Conservation (phyloP, 768 basidiomycete species). For the Jaapia argillacea region DNA sequence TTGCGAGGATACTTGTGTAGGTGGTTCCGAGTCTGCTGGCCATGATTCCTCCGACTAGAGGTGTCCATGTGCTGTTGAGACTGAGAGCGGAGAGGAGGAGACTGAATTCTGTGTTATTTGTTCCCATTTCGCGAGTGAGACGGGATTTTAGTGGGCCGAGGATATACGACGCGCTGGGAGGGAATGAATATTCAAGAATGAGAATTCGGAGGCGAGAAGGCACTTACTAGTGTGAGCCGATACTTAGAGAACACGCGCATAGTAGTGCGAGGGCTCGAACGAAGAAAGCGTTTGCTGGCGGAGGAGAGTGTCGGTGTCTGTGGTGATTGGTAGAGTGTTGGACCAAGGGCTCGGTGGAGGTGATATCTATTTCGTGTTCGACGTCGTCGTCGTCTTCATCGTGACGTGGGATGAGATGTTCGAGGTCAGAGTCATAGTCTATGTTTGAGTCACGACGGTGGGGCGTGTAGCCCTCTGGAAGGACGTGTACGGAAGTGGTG, state of each 20-base stretch:
- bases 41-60: slow-evolving; percentile 65
- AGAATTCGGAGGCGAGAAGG: not conserved
- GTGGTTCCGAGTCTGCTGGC: slow-evolving; percentile 67
- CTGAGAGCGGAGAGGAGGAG: slow-evolving; percentile 70
- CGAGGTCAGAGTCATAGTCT: not conserved
- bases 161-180: slow-evolving; percentile 53
- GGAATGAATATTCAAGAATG: not conserved
- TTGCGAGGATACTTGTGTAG: slow-evolving; percentile 61
- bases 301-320: slow-evolving; percentile 5
- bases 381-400: not conserved
- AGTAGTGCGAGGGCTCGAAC: slow-evolving; percentile 52
- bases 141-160: slow-evolving; percentile 73
- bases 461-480: not conserved
- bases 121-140: slow-evolving; percentile 57
- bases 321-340: not conserved
- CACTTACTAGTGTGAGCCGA: slow-evolving; percentile 70
- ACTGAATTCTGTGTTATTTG: slow-evolving; percentile 70
- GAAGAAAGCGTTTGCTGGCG: slow-evolving; percentile 32
- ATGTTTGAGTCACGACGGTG: not conserved
- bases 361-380: not conserved
- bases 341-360: not conserved
- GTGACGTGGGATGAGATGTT: not conserved
- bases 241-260: slow-evolving; percentile 63
- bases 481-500: not conserved
- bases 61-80: slow-evolving; percentile 70